Percentiles rank a stretch among this genome's conserved stretches.
Conservation (phyloP, 805 yeast species). For the Kluyveromyces aestuarii region DNA sequence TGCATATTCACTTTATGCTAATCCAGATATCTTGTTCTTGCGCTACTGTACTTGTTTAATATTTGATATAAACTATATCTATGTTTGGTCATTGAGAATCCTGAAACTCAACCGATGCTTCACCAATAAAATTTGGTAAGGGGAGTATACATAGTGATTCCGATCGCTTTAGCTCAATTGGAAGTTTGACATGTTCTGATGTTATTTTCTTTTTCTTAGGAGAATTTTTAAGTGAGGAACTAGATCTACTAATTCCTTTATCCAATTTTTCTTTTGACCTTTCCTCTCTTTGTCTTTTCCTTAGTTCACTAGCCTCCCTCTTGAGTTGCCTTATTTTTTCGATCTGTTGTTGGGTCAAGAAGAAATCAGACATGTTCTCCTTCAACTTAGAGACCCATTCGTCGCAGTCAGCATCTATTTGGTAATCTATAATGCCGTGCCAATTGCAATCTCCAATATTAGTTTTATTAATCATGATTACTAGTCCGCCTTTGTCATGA, state of each 20-base stretch:
- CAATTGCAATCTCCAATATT: constrained; percentile 52
- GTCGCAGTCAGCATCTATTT: constrained; percentile 74
- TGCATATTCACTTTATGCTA: too few relatives aligned
- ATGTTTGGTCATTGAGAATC: neutral
- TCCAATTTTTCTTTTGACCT: constrained; percentile 1
- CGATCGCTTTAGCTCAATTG: neutral
- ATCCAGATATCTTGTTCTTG: too few relatives aligned
- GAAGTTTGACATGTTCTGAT: neutral
- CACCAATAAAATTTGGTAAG: neutral
- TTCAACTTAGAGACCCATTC: constrained; percentile 56
- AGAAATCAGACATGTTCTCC: constrained; percentile 49
- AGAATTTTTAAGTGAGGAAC: constrained; percentile 26
- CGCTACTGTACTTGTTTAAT: too few relatives aligned
- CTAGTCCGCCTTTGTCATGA: constrained; percentile 72
- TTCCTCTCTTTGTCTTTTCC: constrained; percentile 18
- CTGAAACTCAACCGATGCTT: neutral
- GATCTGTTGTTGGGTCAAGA: constrained; percentile 41
- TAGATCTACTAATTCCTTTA: neutral
- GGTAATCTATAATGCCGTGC: constrained; percentile 69
- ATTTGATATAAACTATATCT: too few relatives aligned
- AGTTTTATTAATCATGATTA: constrained; percentile 67
- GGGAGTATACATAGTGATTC: constrained; percentile 1
- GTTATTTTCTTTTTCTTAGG: constrained; percentile 12
- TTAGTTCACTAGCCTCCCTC: constrained; percentile 25
- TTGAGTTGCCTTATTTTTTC: constrained; percentile 22